phyloP scores from a whole-genome alignment of 2,329 filamentous ascomycete species.

The Claviceps citrina region DNA sequence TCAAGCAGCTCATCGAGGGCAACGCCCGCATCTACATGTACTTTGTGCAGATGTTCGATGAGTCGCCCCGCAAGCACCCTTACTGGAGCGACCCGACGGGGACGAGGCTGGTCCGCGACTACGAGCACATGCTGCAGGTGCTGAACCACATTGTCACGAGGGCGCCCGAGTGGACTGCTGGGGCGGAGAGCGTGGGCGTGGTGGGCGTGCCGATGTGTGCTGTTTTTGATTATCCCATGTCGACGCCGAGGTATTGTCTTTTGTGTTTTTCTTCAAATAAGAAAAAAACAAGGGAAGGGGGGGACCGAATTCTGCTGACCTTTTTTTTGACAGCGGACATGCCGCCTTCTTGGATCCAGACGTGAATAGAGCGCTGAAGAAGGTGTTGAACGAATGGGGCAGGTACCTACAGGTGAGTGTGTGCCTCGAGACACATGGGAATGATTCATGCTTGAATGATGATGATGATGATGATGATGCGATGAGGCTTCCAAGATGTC shows the following conservation, averaged over 20 bases:
- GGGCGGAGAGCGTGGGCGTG: slow-evolving; percentile 34
- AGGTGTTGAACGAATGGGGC: slow-evolving; percentile 42
- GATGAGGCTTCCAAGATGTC: too few species aligned
- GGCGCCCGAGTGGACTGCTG: slow-evolving; percentile 38
- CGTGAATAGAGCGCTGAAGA: slow-evolving; percentile 37
- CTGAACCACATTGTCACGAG: slow-evolving; percentile 43
- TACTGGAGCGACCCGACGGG: slow-evolving; percentile 49
- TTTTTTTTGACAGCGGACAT: slow-evolving; percentile 23
- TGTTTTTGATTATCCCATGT: slow-evolving; percentile 42
- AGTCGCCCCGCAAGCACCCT: slow-evolving; percentile 44
- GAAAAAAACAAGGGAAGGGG: too few species aligned
- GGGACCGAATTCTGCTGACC: too few species aligned
- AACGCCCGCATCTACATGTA: slow-evolving; percentile 51
- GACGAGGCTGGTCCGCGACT: slow-evolving; percentile 46
- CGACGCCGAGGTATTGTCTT: slow-evolving; percentile 27
- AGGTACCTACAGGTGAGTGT: slow-evolving; percentile 30
- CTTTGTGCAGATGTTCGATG: slow-evolving; percentile 51
- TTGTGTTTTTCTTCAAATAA: not conserved
- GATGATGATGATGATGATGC: too few species aligned
- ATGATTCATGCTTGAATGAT: too few species aligned
- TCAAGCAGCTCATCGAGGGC: slow-evolving; percentile 49
- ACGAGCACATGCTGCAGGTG: slow-evolving; percentile 48
- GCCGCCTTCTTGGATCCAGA: slow-evolving; percentile 40
- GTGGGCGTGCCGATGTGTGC: slow-evolving; percentile 39
- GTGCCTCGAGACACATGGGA: too few species aligned